Base-by-base conservation (phyloP, 2,329 filamentous ascomycete genomes). In the Aphanoascus verrucosus region DNA sequence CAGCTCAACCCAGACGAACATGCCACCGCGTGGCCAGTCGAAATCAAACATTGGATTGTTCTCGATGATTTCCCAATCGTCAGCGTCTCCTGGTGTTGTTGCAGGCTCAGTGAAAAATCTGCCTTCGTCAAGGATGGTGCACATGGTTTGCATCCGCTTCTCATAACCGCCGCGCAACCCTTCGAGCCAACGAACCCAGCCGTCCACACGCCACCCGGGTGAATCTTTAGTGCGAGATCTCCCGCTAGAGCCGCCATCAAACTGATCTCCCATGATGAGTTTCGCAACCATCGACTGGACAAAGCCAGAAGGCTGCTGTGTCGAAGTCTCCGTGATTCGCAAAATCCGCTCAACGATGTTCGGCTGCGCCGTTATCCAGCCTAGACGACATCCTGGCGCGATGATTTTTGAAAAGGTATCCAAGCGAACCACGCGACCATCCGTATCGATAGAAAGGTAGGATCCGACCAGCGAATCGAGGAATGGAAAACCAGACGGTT, bases 321-420 rank as follows among this genome's bases (percentile, higher is more conserved):
- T 94, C 15, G 79, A 79, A 0, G 80, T 77, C 68, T 96, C 90
- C 17, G 82, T 84, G 62, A 94, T 85, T 53, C 85, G 84, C 14
- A 77, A 65, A 28, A 93, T 72, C 5, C 86, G 81, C 67, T 94
- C 87, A 45, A 89, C 76, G 46, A 96, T 73, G 0, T 74, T 81
- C 1, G 89, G 88, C 63, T 94, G 86, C 0, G 86, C 84, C 0
- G 90, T 94, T 59, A 95, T 83, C 88, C 89, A 96, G 40, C 91
- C 91, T 1, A 96, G 74, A 31, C 91, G 83, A 64, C 88, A 94
- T 1, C 91, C 91, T 0, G 91, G 91, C 0, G 89, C 89, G 15
- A 95, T 79, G 0, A 88, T 94, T 72, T 97, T 96, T 64, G 86
- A 93, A 68, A 96, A 96, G 0, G 90, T 95, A 67, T 96, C 91